A percentile compares a stretch with the other conserved stretches of the same genome.
Evolutionary conservation across 2,329 filamentous ascomycete species (phyloP).

Genomic region (Trichoderma pleuroti): DNA sequence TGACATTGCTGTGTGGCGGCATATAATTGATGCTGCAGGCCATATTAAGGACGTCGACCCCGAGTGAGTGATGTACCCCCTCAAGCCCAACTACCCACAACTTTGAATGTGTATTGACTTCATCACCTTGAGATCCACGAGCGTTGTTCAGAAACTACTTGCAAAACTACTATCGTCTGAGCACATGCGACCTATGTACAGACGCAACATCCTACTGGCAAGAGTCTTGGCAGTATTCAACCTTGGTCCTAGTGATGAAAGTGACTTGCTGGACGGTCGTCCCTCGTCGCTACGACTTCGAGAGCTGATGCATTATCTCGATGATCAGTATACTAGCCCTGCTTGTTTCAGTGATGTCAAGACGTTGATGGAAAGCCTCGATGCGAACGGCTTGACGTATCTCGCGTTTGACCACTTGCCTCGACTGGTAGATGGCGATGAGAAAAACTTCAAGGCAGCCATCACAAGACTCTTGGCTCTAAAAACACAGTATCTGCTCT

Average conservation of each 20-base stretch:
- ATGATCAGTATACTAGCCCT: slow-evolving; percentile 34
- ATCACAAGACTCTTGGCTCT: slow-evolving; percentile 35
- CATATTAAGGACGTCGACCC: slow-evolving; percentile 31
- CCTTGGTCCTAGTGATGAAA: slow-evolving; percentile 29
- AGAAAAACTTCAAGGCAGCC: slow-evolving; percentile 25
- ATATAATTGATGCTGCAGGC: slow-evolving; percentile 38
- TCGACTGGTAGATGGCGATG: slow-evolving; percentile 29
- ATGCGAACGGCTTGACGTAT: slow-evolving; percentile 37
- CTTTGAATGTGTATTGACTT: no score
- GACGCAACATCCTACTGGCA: slow-evolving; percentile 38
- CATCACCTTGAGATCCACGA: slow-evolving; percentile 22
- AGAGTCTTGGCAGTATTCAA: slow-evolving; percentile 38
- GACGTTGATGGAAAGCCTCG: slow-evolving; percentile 41
- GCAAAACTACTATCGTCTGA: slow-evolving; percentile 30
- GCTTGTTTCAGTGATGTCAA: slow-evolving; percentile 49
- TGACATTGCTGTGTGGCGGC: slow-evolving; percentile 42
- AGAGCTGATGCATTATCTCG: slow-evolving; percentile 37
- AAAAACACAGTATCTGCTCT: slow-evolving; percentile 45
- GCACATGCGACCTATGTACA: slow-evolving; percentile 37
- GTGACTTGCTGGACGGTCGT: slow-evolving; percentile 29
- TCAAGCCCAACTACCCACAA: neutral
- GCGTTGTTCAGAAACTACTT: slow-evolving; percentile 31
- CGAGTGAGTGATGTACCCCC: slow-evolving; percentile 30
- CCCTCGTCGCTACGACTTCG: slow-evolving; percentile 32
- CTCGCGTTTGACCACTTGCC: slow-evolving; percentile 39